Evolutionary conservation across 1,284 basidiomycete genomes (phyloP), one percentile per base, ranked within the genome.

Genomic region (Heliocybe sulcata): DNA sequence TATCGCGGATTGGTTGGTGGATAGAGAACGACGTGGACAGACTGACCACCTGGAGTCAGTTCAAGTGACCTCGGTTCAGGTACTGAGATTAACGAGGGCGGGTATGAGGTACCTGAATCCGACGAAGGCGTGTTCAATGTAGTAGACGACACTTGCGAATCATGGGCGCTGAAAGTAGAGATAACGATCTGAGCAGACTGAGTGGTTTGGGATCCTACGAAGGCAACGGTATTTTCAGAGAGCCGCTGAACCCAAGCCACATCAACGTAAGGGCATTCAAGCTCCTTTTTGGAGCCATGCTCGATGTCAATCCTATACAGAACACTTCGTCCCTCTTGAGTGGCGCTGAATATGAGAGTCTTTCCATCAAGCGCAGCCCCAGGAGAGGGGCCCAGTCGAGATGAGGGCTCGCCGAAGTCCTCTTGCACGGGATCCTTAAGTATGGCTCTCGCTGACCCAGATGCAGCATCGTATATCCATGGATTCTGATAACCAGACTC

Each of bases 401-500:
- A 89, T 38, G 74, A 71, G 0, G 86, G 82, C 10, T 63, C 65
- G 11, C 73, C 74, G 63, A 88, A 90, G 61, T 91, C 90, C 51
- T 80, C 64, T 11, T 70, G 60, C 1, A 81, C 54, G 0, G 82
- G 72, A 23, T 70, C 56, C 0, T 72, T 59, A 9, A 90, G 72
- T 1, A 85, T 67, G 0, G 77, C 69, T 0, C 63, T 63, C 1
- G 74, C 70, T 49, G 66, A 66, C 1, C 69, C 67, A 19, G 66
- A 60, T 1, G 64, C 55, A 23, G 12, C 22, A 22, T 16, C 14
- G 65, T 81, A 84, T 38, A 67, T 72, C 75, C 82, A 90, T 0
- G 87, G 87, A 61, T 91, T 90, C 53, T 80, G 74, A 63, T 77
- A 92, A 0, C 84, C 85, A n/a, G 82, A 78, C 51, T 73, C 71